Conservation (phyloP, 176 grass and related monocot genomes). For the Avena sativa region DNA sequence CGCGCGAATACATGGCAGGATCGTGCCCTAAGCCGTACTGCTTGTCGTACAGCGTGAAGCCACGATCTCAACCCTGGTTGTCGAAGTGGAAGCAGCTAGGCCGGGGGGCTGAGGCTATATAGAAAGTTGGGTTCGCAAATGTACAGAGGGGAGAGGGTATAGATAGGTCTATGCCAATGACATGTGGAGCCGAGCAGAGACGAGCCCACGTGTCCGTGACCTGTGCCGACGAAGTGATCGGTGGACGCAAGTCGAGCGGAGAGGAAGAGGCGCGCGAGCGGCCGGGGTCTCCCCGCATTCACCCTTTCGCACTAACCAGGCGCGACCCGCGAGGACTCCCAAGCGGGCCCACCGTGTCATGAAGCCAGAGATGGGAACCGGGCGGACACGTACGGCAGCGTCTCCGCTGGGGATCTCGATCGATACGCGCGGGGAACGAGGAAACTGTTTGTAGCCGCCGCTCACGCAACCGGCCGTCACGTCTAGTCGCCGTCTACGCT, state of each 20-base stretch:
- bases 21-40: no score
- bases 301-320: not conserved
- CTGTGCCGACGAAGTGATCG: fast-evolving
- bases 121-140: not conserved
- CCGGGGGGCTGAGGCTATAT: not conserved
- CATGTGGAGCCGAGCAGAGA: not conserved
- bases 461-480: not conserved
- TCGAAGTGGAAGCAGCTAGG: not conserved
- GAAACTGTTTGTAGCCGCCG: not conserved
- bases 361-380: no score
- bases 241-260: not conserved
- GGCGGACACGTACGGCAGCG: no score
- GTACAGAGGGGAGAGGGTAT: not conserved
- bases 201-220: not conserved
- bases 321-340: not conserved
- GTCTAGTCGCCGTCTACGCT: not conserved
- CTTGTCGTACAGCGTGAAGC: not conserved
- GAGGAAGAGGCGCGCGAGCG: not conserved
- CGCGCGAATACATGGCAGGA: not conserved
- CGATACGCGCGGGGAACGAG: not conserved
- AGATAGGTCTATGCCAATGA: not conserved
- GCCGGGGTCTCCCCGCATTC: not conserved
- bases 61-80: not conserved
- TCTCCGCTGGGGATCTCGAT: no score
- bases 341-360: not conserved